Percentiles rank a stretch among this genome's conserved stretches.
Evolutionary conservation across 1,284 basidiomycete genomes (phyloP).

Genomic region (Cutaneotrichosporon sp.): DNA sequence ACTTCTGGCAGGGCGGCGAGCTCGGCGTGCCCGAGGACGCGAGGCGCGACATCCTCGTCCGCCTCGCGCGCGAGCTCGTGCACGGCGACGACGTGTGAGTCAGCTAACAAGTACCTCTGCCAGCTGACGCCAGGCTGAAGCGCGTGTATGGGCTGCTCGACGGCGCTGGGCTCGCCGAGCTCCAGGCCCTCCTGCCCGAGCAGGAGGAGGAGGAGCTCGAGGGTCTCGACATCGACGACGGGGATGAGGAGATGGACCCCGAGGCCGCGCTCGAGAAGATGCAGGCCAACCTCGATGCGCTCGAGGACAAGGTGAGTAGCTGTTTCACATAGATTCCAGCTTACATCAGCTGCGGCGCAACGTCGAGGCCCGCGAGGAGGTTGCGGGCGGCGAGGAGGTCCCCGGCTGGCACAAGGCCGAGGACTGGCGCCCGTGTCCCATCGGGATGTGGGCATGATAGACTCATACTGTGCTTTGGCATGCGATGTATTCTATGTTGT

Average conservation of each 20-base stretch:
- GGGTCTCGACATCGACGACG: conserved; percentile 21
- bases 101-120: too few species aligned
- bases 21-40: conserved; percentile 15
- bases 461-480: background rate
- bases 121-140: conserved; percentile 13
- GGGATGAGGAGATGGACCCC: conserved; percentile 11
- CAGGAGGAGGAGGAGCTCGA: conserved; percentile 17
- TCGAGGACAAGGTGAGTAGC: conserved; percentile 18
- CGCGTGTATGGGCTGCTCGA: conserved; percentile 14
- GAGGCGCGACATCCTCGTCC: conserved; percentile 6
- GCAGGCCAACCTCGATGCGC: conserved; percentile 19
- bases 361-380: background rate
- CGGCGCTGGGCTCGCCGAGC: background rate
- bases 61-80: conserved; percentile 22
- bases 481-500: conserved; percentile 7
- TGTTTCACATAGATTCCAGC: too few species aligned
- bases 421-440: conserved; percentile 22
- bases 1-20: conserved; percentile 13
- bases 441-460: conserved; percentile 22
- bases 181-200: conserved; percentile 12
- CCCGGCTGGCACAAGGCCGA: conserved; percentile 15
- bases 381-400: background rate
- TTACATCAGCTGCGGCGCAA: conserved; percentile 6
- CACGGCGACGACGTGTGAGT: conserved; percentile 24
- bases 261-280: conserved; percentile 17